Base-by-base conservation (phyloP, 306 rosid genomes). In the Cucurbita moschata region DNA sequence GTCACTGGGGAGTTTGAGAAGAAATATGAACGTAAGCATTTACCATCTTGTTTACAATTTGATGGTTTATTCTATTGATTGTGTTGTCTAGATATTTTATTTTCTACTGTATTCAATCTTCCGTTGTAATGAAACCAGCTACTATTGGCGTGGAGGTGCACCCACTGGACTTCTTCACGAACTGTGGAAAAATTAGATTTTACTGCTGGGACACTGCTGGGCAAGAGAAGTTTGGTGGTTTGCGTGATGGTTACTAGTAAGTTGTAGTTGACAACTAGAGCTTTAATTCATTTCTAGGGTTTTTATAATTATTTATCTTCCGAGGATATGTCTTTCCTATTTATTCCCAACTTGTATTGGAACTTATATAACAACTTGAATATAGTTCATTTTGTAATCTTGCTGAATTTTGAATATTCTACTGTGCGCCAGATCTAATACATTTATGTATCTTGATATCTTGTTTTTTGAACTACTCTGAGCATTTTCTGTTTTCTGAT, bases 1-100 rank as follows among this genome's bases (percentile, higher is more conserved):
- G 72, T 84, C 44, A 89, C 96, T 1, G 96, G 96, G 44, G 96
- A 89, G 73, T 89, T 89, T 23, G 96, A 89, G 79, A 89, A 89
- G 90, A 89, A 84, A 84, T 89, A 89, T 53, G 90, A 90, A 67
- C 96, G 96, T 89, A 47, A 26, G 73, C 0, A 3, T 19, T 26
- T 23, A 1, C 11, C 56, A 11, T n/a, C n/a, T n/a, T 57, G 9
- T 12, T 43, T 21, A 4, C 10, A 1, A 7, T 26, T 26, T 7
- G 5, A 14, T 47, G 6, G 12, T 15, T 38, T 38, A 62, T 38
- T 61, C 21, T 6, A 37, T 37, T 61, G 14, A 14, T 14, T 14
- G 1, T 61, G 44, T 10, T 23, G 2, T 6, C 14, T 61, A 7
- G n/a, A 1, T 11, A 7, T 58, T 58, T 54, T 37, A 0, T 35